Evolutionary conservation across 2,329 filamentous ascomycete species (phyloP), one percentile per base, ranked within the genome.

Genomic region (Colletotrichum somersetense): DNA sequence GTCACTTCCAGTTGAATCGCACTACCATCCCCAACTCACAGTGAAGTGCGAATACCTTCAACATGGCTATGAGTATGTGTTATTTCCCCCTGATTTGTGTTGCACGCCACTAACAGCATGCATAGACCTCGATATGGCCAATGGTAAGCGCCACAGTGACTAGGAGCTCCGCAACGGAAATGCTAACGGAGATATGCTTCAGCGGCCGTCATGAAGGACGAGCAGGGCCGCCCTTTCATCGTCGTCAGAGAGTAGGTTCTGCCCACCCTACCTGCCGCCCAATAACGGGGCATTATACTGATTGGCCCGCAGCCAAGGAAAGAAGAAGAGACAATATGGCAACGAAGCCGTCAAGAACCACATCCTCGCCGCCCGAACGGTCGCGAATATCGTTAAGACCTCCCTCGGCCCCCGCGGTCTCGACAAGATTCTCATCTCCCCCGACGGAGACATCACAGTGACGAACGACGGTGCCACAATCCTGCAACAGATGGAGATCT

Each of bases 381-480:
- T 99, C 77, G 93, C 96, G 77, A 97, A 95, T 85, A 96, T 99
- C 78, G 94, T 99, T 84, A 98, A 97, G 88, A 96, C 94, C 73
- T 99, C 97, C 75, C 89, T 99, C 78, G 96, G 96, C 62, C 96
- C 96, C 66, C 93, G 96, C 77, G 96, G 96, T 75, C 91, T 99
- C 80, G 96, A 99, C 88, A 99, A 99, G 88, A 99, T 99, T 81
- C 90, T 99, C 78, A 99, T 99, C 79, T 99, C 96, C 63, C 93
- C 96, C 74, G 96, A 99, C 82, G 96, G 96, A 82, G 96, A 99
- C 84, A 99, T 99, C 82, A 99, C 96, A 74, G 95, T 99, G 74
- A 99, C 96, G 77, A 99, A 99, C 86, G 96, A 99, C 85, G 96
- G 96, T 79, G 97, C 97, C 67, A 99, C 96, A 57, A 99, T 99